Conservation (phyloP, 2,329 filamentous ascomycete species). For the Colletotrichum truncatum region DNA sequence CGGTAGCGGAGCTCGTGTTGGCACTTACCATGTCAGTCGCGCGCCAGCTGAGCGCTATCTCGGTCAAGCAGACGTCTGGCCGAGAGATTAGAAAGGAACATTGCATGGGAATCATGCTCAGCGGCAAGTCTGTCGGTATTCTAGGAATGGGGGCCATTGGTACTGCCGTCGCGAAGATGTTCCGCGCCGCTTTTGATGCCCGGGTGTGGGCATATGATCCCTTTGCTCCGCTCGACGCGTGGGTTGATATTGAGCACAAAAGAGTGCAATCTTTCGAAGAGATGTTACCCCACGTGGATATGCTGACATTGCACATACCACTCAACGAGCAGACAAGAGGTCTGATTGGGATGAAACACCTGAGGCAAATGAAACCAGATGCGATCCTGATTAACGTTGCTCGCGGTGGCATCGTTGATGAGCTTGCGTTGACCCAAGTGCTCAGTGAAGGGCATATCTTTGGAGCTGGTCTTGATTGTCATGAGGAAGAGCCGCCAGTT, state of each 20-base stretch:
- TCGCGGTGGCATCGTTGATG: conserved; percentile 43
- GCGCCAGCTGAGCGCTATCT: conserved; percentile 40
- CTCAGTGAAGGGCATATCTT: conserved; percentile 36
- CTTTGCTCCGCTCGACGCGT: conserved; percentile 32
- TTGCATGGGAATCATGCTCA: conserved; percentile 39
- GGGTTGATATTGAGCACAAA: conserved; percentile 35
- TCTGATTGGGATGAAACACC: conserved; percentile 39
- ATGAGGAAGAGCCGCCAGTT: conserved; percentile 40
- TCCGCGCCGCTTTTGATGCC: conserved; percentile 40
- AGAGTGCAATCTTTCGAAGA: conserved; percentile 40
- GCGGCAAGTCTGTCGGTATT: conserved; percentile 43
- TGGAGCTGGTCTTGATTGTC: conserved; percentile 42
- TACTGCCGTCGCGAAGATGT: conserved; percentile 42
- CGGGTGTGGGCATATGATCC: conserved; percentile 46
- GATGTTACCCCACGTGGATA: conserved; percentile 40
- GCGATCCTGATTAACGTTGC: conserved; percentile 43
- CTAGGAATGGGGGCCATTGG: conserved; percentile 49
- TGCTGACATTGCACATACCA: conserved; percentile 45
- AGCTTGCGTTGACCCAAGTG: conserved; percentile 37
- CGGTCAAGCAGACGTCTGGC: conserved; percentile 34
- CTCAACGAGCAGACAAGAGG: conserved; percentile 37
- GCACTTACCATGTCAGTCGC: conserved; percentile 41
- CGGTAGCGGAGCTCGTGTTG: conserved; percentile 45
- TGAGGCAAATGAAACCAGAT: conserved; percentile 38
- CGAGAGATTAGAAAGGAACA: conserved; percentile 38